phyloP scores from a whole-genome alignment of 768 basidiomycete species.

The Leccinum boreale region DNA sequence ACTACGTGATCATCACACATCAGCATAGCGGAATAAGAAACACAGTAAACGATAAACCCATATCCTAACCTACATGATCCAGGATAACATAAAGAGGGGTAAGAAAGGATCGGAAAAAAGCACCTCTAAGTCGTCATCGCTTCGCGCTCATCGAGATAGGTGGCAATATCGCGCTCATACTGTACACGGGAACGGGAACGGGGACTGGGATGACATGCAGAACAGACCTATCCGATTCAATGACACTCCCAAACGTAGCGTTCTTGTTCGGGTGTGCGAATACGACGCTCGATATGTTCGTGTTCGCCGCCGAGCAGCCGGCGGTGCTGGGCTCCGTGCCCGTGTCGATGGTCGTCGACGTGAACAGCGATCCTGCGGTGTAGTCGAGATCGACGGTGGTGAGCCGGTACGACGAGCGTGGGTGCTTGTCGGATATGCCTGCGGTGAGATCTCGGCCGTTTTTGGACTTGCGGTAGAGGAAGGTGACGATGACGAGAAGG shows the following conservation, averaged over 20 bases:
- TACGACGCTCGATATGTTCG: conserved; percentile 5
- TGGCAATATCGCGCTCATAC: background rate
- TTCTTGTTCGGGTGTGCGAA: background rate
- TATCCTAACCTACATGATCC: background rate
- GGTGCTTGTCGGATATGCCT: background rate
- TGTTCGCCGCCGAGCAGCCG: background rate
- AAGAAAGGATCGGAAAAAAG: background rate
- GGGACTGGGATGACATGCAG: background rate
- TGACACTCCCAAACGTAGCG: background rate
- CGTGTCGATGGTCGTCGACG: background rate
- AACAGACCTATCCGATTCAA: background rate
- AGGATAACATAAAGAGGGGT: background rate
- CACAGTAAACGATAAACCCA: background rate
- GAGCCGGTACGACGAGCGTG: conserved; percentile 8
- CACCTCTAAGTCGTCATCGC: background rate
- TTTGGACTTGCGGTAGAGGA: conserved; percentile 24
- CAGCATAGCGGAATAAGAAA: background rate
- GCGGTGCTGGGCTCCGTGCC: background rate
- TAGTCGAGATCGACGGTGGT: conserved; percentile 27
- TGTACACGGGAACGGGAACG: background rate
- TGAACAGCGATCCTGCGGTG: conserved; percentile 1
- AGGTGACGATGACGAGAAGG: conserved; percentile 37
- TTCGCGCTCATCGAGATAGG: background rate
- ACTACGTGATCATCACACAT: background rate
- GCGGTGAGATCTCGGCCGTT: conserved; percentile 13